Percentiles rank a stretch among this genome's conserved stretches.
Conservation (phyloP, 495 filamentous ascomycete species). For the Emericellopsis terricola region DNA sequence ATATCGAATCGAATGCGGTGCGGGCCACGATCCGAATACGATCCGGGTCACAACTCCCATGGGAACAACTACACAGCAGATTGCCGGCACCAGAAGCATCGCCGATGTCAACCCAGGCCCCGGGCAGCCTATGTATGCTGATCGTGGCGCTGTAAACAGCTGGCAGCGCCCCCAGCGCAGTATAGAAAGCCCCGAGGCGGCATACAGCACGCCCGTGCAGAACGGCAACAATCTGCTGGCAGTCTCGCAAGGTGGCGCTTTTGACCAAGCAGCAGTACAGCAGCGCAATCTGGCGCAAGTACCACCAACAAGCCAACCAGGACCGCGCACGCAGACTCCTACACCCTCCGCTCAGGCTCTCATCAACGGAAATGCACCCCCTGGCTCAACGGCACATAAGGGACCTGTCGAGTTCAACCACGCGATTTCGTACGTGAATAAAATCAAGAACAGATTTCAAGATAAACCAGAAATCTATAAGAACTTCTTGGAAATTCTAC, state of each 20-base stretch:
- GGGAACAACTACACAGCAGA: slow-evolving; percentile 43
- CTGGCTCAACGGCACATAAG: slow-evolving; percentile 57
- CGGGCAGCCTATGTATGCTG: slow-evolving; percentile 19
- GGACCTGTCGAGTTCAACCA: slow-evolving; percentile 99
- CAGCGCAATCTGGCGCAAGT: slow-evolving; percentile 20
- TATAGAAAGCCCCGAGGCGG: slow-evolving; percentile 34
- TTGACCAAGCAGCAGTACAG: slow-evolving; percentile 46
- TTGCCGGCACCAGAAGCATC: slow-evolving; percentile 25
- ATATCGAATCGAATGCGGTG: slow-evolving; percentile 91
- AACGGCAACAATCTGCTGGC: slow-evolving; percentile 25
- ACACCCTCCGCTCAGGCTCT: slow-evolving; percentile 23
- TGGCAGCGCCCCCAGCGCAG: slow-evolving; percentile 38
- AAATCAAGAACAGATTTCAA: slow-evolving; percentile 99
- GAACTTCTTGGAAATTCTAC: slow-evolving; percentile 93
- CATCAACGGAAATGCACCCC: slow-evolving; percentile 22
- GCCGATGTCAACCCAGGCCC: slow-evolving; percentile 19
- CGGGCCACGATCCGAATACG: slow-evolving; percentile 77
- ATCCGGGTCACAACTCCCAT: slow-evolving; percentile 96
- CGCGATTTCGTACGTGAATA: slow-evolving; percentile 98
- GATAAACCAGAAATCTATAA: slow-evolving; percentile 97
- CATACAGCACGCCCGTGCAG: slow-evolving; percentile 31
- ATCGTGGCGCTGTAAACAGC: slow-evolving; percentile 18
- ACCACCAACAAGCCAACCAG: slow-evolving; percentile 38
- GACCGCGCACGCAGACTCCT: slow-evolving; percentile 38
- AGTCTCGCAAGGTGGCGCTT: slow-evolving; percentile 18